Base-by-base conservation (phyloP, 1,139 yeast species). In the Yamadazyma atlantica region DNA sequence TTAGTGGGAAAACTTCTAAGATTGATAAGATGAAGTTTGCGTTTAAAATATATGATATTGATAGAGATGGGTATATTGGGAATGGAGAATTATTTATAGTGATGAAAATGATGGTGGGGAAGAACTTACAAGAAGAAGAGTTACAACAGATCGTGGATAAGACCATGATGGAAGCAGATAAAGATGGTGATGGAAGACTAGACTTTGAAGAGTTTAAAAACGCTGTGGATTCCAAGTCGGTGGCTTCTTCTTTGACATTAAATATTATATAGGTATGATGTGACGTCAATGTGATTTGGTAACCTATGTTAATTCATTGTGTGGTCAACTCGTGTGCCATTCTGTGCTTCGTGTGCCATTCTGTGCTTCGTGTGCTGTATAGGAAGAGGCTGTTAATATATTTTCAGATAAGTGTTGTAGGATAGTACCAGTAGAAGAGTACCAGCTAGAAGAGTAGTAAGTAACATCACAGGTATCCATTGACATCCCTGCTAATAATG, bases 91-190 rank as follows among this genome's bases (percentile, higher is more conserved):
- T 94, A 41, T 94, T 84, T 55, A 75, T 92, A 34, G 97, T 94
- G 32, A 73, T 94, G 68, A 87, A 92, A 62, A 86, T 88, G 81
- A 94, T 94, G 98, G 98, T 92, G 29, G 98, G 97, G 3, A 84
- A 81, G 52, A 90, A 92, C 54, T 66, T 94, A 42, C 85, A 82
- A 46, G 95, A 87, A 43, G 82, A 78, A 27, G 97, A 92, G 55
- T 70, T 94, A 45, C 99, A 94, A 60, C 98, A 92, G 60, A 79
- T 90, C 42, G 97, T 90, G 12, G 98, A 94, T 59, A 81, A 94
- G 61, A 89, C 98, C 1, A 88, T 94, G 50, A 82, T 89, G 83
- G 97, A 92, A 58, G 94, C 94, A 27, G 99, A 94, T 56, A 58
- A 63, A 29, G 97, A 94, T 54, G 95, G 95, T 1, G 97, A 90